Evolutionary conservation across 2,329 filamentous ascomycete genomes (phyloP).

Genomic region (Chrysosporium queenslandicum): DNA sequence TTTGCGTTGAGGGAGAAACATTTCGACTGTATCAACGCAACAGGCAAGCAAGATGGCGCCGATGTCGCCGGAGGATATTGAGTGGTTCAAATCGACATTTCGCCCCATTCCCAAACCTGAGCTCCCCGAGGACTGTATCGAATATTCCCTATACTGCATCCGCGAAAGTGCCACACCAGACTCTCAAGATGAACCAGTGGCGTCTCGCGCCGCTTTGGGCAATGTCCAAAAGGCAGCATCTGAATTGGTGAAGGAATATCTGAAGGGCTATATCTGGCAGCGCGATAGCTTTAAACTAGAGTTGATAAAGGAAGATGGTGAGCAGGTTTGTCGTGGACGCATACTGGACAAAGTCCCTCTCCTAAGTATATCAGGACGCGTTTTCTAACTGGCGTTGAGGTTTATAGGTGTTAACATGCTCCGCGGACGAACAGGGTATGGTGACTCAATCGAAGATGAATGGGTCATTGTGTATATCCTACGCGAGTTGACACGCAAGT

Average conservation of each 20-base stretch:
- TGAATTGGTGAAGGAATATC: conserved; percentile 52
- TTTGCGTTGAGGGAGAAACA: neutral
- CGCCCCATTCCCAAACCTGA: conserved; percentile 53
- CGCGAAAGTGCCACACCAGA: conserved; percentile 47
- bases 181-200: conserved; percentile 41
- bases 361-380: neutral
- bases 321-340: conserved; percentile 20
- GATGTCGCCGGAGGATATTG: conserved; percentile 47
- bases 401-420: conserved; percentile 48
- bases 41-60: conserved; percentile 29
- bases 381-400: neutral
- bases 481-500: conserved; percentile 64
- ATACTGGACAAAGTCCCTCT: neutral
- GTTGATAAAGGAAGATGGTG: conserved; percentile 51
- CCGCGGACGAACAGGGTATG: conserved; percentile 71
- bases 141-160: conserved; percentile 70
- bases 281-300: conserved; percentile 68
- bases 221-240: conserved; percentile 59
- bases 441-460: conserved; percentile 92
- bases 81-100: conserved; percentile 57
- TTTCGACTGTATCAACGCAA: neutral
- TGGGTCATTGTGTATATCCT: conserved; percentile 92
- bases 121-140: conserved; percentile 72
- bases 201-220: conserved; percentile 53
- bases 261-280: conserved; percentile 94